A percentile compares a stretch with the other conserved stretches of the same genome.
Conservation (phyloP, 2,329 filamentous ascomycete species). For the Aureobasidium lini region DNA sequence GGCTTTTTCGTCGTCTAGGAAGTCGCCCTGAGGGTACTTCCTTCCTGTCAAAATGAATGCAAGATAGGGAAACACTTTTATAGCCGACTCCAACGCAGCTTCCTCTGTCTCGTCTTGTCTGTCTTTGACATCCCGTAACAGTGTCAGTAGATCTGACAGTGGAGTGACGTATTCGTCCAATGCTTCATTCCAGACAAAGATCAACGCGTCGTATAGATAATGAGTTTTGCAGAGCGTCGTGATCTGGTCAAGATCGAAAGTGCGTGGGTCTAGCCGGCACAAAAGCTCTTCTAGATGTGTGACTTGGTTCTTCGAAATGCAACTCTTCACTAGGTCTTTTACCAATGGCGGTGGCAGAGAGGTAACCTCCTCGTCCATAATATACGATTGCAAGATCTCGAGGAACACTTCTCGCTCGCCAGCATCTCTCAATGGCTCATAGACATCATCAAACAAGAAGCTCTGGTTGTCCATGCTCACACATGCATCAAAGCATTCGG, state of each 20-base stretch:
- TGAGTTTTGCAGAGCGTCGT: conserved; percentile 87
- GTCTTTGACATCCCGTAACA: conserved; percentile 52
- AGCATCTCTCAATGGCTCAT: conserved; percentile 79
- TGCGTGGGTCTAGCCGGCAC: conserved; percentile 82
- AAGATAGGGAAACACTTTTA: conserved; percentile 91
- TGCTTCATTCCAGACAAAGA: conserved; percentile 94
- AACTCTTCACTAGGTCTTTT: conserved; percentile 78
- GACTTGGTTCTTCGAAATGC: conserved; percentile 66
- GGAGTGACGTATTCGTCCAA: conserved; percentile 86
- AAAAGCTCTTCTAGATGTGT: conserved; percentile 85
- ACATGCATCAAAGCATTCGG: conserved; percentile 77
- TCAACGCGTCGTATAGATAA: conserved; percentile 85
- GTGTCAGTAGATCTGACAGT: conserved; percentile 68
- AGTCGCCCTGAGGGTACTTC: conserved; percentile 78
- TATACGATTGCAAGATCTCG: conserved; percentile 79
- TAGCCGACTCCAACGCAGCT: conserved; percentile 38
- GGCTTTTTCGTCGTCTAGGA: conserved; percentile 65
- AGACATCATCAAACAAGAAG: conserved; percentile 86
- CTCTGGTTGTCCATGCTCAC: conserved; percentile 68
- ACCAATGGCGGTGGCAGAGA: conserved; percentile 74
- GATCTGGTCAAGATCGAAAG: conserved; percentile 89
- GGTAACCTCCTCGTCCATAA: conserved; percentile 68
- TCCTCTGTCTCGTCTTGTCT: conserved; percentile 59
- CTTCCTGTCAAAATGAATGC: conserved; percentile 86
- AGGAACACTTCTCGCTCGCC: conserved; percentile 70